These are phyloP conservation scores for Suillus placidus DNA, from an alignment of 768 basidiomycete species.

Conservation along the genomic window DNA sequence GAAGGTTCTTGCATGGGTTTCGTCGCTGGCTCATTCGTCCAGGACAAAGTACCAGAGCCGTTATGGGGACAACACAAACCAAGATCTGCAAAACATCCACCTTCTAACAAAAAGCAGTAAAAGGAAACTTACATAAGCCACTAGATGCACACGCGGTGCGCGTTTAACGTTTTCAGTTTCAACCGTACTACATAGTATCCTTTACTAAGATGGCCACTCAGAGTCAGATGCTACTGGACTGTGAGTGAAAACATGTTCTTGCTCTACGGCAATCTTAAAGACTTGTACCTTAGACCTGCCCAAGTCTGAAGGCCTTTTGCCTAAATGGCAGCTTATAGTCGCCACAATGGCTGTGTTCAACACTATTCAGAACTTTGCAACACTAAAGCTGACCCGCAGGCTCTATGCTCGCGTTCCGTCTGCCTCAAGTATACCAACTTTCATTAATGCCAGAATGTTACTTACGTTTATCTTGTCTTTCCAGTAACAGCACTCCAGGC, in stretches of 20 bases:
- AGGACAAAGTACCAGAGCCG: constrained; percentile 18
- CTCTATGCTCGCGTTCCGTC: constrained; percentile 61
- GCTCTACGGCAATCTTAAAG: constrained; percentile 8
- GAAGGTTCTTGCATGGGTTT: constrained; percentile 36
- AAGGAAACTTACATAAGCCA: constrained; percentile 33
- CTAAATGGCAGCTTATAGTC: constrained; percentile 87
- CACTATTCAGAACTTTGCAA: constrained; percentile 78
- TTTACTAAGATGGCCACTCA: constrained; percentile 14
- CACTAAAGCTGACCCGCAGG: constrained; percentile 73
- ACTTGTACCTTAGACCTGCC: constrained; percentile 55
- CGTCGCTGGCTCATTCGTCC: constrained; percentile 26
- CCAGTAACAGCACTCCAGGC: constrained; percentile 86
- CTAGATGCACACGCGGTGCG: neutral
- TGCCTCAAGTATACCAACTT: constrained; percentile 37
- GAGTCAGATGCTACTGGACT: constrained; percentile 25
- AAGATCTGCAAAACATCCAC: constrained; percentile 21
- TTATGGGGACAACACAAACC: constrained; percentile 15
- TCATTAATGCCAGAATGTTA: neutral
- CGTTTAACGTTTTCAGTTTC: constrained; percentile 18
- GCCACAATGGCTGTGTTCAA: constrained; percentile 83
- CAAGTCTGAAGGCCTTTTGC: constrained; percentile 68
- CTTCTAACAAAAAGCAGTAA: constrained; percentile 17
- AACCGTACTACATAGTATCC: neutral
- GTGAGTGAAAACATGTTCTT: constrained; percentile 13
- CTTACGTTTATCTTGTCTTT: neutral